Evolutionary conservation across 345 rosid genomes (phyloP).

Genomic region (Pelargonium nanum): DNA sequence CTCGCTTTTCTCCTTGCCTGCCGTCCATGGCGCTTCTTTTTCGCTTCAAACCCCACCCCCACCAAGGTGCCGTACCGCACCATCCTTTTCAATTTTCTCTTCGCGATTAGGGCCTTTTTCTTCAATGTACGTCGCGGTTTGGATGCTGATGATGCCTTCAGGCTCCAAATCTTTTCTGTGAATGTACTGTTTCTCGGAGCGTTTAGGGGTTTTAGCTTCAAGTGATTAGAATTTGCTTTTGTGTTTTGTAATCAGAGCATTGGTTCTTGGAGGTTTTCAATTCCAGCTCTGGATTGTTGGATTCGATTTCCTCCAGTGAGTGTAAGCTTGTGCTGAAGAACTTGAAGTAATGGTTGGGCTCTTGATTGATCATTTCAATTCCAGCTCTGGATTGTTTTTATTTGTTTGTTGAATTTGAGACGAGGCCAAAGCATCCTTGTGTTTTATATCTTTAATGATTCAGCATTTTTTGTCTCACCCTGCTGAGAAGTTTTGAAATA

Average conservation of each 20-base stretch:
- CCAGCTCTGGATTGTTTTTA: background rate
- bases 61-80: constrained; percentile 33
- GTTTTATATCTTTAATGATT: background rate
- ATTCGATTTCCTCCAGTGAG: too few relatives aligned
- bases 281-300: too few relatives aligned
- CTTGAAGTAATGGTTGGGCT: too few relatives aligned
- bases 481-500: background rate
- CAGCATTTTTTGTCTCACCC: background rate
- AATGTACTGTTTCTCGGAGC: too few relatives aligned
- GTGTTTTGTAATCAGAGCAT: background rate
- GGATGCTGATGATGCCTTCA: background rate
- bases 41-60: constrained; percentile 32
- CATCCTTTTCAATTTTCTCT: background rate
- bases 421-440: background rate
- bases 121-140: background rate
- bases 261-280: background rate
- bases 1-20: constrained; percentile 61
- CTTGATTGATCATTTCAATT: background rate
- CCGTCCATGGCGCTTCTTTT: constrained; percentile 82
- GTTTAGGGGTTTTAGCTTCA: background rate
- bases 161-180: background rate
- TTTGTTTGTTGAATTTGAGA: background rate
- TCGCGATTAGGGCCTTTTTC: background rate
- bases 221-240: background rate
- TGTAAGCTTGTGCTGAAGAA: too few relatives aligned